Conservation (phyloP, 1,139 yeast genomes). For the Kodamaea sp. region DNA sequence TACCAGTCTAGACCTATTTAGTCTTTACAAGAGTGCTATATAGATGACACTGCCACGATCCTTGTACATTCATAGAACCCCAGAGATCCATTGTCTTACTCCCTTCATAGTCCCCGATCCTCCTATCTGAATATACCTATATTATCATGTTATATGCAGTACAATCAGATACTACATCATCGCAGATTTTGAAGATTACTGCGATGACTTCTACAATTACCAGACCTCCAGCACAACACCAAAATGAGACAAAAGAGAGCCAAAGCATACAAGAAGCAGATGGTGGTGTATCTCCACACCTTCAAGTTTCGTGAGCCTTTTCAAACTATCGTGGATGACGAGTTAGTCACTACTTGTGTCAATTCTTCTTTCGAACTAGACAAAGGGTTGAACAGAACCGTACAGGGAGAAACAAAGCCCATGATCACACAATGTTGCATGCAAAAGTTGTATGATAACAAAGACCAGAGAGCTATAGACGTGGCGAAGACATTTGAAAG, state of each 20-base stretch:
- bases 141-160: conserved; percentile 6
- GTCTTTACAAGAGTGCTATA: no score
- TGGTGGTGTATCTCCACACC: conserved; percentile 78
- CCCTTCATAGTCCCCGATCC: no score
- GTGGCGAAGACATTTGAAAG: conserved; percentile 84
- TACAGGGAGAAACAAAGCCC: conserved; percentile 86
- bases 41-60: no score
- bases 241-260: conserved; percentile 95
- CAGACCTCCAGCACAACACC: not conserved
- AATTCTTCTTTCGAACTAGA: conserved; percentile 68
- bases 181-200: not conserved
- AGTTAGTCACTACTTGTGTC: conserved; percentile 64
- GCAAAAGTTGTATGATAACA: conserved; percentile 73
- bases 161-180: not conserved
- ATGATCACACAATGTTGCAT: conserved; percentile 97
- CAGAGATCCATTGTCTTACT: no score
- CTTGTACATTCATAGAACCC: no score
- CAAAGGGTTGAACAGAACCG: conserved; percentile 77
- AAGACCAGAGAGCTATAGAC: conserved; percentile 72
- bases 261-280: conserved; percentile 88
- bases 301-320: conserved; percentile 94
- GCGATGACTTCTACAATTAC: not conserved
- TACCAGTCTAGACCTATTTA: no score
- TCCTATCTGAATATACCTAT: no score
- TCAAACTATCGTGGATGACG: conserved; percentile 85